Base-by-base conservation (phyloP, 2,329 filamentous ascomycete genomes). In the Neocatenulostroma microsporum region DNA sequence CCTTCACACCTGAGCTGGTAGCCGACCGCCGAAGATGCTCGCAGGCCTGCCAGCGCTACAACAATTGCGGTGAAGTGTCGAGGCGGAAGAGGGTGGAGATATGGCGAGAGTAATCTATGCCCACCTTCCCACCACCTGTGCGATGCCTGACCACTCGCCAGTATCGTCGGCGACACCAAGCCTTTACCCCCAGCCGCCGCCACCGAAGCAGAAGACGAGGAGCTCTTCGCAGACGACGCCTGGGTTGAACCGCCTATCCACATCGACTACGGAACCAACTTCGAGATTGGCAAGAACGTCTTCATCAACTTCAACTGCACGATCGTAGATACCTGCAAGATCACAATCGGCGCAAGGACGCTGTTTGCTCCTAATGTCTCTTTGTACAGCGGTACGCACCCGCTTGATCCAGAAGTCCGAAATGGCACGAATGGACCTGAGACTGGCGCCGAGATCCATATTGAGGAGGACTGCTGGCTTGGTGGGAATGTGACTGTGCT, bases 381-480 rank as follows among this genome's bases (percentile, higher is more conserved):
- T 24, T 74, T 94, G 48, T 94, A 76, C 57, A 75, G 76, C 25
- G 87, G 75, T 2, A 79, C 73, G 0, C 87, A 94, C 60, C 85
- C 86, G 2, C 62, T 87, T 0, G 84, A 93, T 49, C 83, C 84
- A 1, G 70, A 70, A 1, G 47, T 89, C 4, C 75, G 86, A 20
- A 81, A 88, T 52, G 85, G 86, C 1, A 79, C 73, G 1, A 68
- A 73, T 11, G 86, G 86, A 0, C 85, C 85, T 0, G 87, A 94
- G 58, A 53, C 65, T 7, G 87, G 85, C 1, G 77, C 74, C 48
- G 74, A 82, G 8, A 84, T 94, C 43, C 72, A 67, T 11, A 77
- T 94, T 36, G 84, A 80, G 0, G 80, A 86, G 46, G 86, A 94
- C 63, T 84, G 83, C 61, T 86, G 84, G 84, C 62, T 89, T 20